phyloP scores from a whole-genome alignment of 306 rosid genomes.

The Inga laurina region DNA sequence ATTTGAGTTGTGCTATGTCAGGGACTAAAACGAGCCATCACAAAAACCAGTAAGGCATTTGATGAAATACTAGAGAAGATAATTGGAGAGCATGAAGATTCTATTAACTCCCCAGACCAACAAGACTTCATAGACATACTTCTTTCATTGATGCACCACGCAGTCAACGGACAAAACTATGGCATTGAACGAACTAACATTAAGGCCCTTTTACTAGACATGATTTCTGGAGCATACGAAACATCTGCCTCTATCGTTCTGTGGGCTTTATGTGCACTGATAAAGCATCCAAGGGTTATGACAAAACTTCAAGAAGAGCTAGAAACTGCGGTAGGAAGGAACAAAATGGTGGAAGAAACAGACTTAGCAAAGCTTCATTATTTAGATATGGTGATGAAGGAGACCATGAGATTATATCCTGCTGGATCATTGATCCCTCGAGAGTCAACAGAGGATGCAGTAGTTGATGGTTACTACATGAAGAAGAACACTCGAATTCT shows the following conservation, averaged over 20 bases:
- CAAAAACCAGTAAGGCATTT: neutral
- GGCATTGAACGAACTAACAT: neutral
- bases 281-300: neutral
- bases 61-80: neutral
- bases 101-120: neutral
- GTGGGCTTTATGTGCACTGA: neutral
- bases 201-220: neutral
- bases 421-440: conserved; percentile 1
- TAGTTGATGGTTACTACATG: conserved; percentile 26
- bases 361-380: neutral
- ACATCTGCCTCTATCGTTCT: neutral
- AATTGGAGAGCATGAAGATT: neutral
- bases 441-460: conserved; percentile 14
- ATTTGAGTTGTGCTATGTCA: neutral
- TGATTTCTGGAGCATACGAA: neutral
- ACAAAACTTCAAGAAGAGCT: neutral
- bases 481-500: conserved; percentile 29
- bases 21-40: neutral
- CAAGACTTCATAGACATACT: neutral
- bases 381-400: neutral
- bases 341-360: neutral
- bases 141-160: neutral
- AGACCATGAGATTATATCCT: neutral
- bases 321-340: neutral
- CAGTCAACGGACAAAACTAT: neutral